Evolutionary conservation across 2,329 filamentous ascomycete genomes (phyloP), one percentile per base, ranked within the genome.

Genomic region (Gaeumannomyces sp.): DNA sequence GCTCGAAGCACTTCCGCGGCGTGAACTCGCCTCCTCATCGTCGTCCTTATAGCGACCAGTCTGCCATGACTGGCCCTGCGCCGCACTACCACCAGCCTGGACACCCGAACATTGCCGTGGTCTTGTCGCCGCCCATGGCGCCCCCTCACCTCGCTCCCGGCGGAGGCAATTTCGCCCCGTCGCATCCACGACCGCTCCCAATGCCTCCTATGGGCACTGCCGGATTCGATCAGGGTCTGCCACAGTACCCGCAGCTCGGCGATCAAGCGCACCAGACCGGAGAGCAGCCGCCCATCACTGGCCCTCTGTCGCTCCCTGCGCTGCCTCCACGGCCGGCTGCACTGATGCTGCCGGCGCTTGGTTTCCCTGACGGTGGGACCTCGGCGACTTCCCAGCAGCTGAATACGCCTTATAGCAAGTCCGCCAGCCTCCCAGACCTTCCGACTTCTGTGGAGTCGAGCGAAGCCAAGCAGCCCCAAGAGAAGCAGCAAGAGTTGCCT

Each of bases 1-100:
- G 22, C 27, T 63, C 62, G 4, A 63, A 59, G 28, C 25, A 63
- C 33, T 56, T 57, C 29, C 4, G 5, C 16, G 62, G 62, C 25
- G 22, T 16, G 45, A 14, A 1, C 27, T 25, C 61, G 16, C 45
- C 38, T 22, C 25, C 4, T 5, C 60, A 22, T 56, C 61, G 45
- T 29, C 61, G 28, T 8, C 22, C 35, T 22, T 31, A 53, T 22
- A 22, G 45, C 22, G 45, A n/a, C 8, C 61, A 2, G 45, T 31
- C 28, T 22, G 19, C 61, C 31, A 33, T 27, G 16, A n/a, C 2
- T n/a, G 45, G 16, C 22, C 22, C 45, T n/a, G 5, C 16, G 45
- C 16, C 16, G 60, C 28, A n/a, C 4, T 14, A 29, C 45, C 11
- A 14, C 60, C 33, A n/a, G 33, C 29, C 59, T 27, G 27, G 56